Evolutionary conservation across 441 rosid species (phyloP).

Genomic region (Theobroma grandiflorum): DNA sequence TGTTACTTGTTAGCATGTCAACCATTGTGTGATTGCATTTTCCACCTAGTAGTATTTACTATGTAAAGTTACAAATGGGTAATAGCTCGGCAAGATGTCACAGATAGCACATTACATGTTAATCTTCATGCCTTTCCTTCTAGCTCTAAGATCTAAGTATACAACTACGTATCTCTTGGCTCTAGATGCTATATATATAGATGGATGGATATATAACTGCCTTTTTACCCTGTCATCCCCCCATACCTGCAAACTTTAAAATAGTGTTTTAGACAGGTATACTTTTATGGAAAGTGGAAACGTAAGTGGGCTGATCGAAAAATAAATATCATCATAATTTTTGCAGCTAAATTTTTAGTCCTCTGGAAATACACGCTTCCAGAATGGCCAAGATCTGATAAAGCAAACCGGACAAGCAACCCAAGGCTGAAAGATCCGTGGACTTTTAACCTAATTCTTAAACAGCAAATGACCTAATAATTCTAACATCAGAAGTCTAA

Average conservation of each 20-base stretch:
- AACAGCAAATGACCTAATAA: neutral
- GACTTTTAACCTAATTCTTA: neutral
- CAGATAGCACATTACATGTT: neutral
- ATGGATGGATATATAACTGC: too few relatives aligned
- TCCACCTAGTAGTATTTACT: neutral
- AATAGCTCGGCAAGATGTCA: neutral
- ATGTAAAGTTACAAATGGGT: neutral
- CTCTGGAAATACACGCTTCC: neutral
- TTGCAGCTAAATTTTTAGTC: neutral
- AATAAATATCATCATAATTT: neutral
- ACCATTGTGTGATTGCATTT: neutral
- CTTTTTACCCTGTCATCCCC: neutral
- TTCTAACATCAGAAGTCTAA: neutral
- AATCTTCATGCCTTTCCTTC: neutral
- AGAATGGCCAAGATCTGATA: neutral
- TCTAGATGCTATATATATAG: too few relatives aligned
- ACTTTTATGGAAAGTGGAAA: neutral
- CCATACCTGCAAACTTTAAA: neutral
- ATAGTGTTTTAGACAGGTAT: too few relatives aligned
- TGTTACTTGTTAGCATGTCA: neutral
- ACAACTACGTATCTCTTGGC: too few relatives aligned
- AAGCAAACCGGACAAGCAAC: neutral
- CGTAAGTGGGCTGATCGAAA: neutral
- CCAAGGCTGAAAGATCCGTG: neutral
- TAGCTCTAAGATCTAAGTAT: neutral